A percentile compares a stretch with the other conserved stretches of the same genome.
These are phyloP conservation scores for Penicillium occitanis DNA, from an alignment of 2,329 filamentous ascomycete species.

Conservation along the genomic window DNA sequence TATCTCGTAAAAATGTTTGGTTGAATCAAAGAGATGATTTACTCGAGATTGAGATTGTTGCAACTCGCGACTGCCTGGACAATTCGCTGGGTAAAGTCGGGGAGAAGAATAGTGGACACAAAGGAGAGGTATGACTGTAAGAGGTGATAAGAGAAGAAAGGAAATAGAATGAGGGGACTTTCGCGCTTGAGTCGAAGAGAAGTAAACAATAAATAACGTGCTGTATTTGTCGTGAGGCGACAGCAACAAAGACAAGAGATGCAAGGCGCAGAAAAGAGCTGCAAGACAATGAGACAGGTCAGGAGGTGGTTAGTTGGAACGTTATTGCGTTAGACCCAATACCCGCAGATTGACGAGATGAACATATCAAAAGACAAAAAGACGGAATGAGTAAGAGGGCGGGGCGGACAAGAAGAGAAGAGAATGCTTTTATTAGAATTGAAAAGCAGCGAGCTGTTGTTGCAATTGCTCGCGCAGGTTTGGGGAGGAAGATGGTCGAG, in stretches of 20 bases:
- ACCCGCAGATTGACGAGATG: conserved; percentile 13
- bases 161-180: background rate
- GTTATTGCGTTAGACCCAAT: background rate
- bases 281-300: conserved; percentile 18
- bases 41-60: background rate
- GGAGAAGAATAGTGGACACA: background rate
- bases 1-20: background rate
- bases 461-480: background rate
- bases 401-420: background rate
- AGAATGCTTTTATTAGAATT: background rate
- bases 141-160: background rate
- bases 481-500: background rate
- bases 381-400: background rate
- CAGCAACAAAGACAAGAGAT: conserved; percentile 9
- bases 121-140: background rate
- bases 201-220: conserved; percentile 12
- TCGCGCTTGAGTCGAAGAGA: background rate
- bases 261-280: conserved; percentile 18
- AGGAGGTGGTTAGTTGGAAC: background rate
- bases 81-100: background rate
- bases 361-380: background rate
- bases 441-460: background rate
- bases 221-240: background rate
- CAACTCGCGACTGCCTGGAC: background rate
- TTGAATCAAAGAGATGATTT: background rate